Percentiles rank a stretch among this genome's conserved stretches.
Conservation (phyloP, 805 yeast genomes). For the Candida rishiriensis region DNA sequence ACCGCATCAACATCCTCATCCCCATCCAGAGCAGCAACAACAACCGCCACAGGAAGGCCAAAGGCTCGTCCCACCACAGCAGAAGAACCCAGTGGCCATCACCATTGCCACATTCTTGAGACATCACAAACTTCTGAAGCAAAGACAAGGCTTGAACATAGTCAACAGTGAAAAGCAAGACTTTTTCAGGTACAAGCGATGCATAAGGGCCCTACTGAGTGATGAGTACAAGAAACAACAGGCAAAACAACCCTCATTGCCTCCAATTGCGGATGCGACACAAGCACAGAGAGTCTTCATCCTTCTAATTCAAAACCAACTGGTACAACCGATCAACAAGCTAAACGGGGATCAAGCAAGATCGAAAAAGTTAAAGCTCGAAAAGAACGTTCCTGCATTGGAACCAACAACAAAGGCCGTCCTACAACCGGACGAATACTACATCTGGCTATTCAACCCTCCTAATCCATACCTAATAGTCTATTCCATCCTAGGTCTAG, state of each 20-base stretch:
- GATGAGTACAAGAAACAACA: slow-evolving; percentile 53
- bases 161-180: slow-evolving; percentile 66
- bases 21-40: neutral
- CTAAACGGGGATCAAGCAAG: slow-evolving; percentile 64
- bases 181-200: slow-evolving; percentile 84
- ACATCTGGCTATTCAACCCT: slow-evolving; percentile 76
- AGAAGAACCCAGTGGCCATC: slow-evolving; percentile 50
- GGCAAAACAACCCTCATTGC: slow-evolving; percentile 35
- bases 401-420: slow-evolving; percentile 52
- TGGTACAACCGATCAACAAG: slow-evolving; percentile 74
- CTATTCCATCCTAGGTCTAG: slow-evolving; percentile 62
- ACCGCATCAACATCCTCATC: neutral
- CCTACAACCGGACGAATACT: slow-evolving; percentile 64
- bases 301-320: slow-evolving; percentile 62
- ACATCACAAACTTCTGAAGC: slow-evolving; percentile 62
- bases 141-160: slow-evolving; percentile 64
- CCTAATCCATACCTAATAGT: slow-evolving; percentile 60
- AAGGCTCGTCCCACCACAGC: slow-evolving; percentile 19
- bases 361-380: slow-evolving; percentile 57
- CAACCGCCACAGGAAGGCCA: slow-evolving; percentile 11
- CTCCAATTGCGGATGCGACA: slow-evolving; percentile 41
- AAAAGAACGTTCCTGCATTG: slow-evolving; percentile 57
- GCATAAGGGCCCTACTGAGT: slow-evolving; percentile 69
- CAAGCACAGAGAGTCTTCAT: slow-evolving; percentile 63
- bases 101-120: slow-evolving; percentile 72